Conservation (phyloP, 208 protist genomes). For the Vickermania ingenoplastis region DNA sequence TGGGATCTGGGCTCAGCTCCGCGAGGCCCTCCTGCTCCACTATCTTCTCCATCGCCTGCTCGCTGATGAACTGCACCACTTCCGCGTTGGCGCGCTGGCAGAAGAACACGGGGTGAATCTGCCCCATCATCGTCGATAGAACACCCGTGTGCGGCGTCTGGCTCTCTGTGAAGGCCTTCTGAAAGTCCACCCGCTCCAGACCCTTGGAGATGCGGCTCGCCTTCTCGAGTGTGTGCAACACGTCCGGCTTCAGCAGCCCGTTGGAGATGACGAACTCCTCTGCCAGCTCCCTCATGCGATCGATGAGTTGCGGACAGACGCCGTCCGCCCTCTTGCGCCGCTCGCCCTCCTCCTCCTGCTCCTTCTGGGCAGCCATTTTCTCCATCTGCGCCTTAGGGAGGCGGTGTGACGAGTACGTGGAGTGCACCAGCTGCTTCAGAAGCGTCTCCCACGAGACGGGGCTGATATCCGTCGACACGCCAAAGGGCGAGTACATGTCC, state of each 20-base stretch:
- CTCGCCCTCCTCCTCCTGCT: slow-evolving; percentile 15
- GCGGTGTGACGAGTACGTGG: slow-evolving; percentile 62
- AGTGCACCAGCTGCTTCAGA: slow-evolving; percentile 42
- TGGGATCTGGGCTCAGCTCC: slow-evolving; percentile 16
- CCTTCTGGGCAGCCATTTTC: slow-evolving; percentile 4
- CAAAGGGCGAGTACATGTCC: slow-evolving; percentile 23
- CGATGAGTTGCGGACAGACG: slow-evolving; percentile 33
- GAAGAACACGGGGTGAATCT: slow-evolving; percentile 43
- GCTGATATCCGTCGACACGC: slow-evolving; percentile 14
- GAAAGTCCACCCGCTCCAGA: neutral
- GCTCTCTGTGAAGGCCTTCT: neutral
- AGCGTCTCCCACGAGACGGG: slow-evolving; percentile 35
- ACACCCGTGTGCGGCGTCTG: neutral
- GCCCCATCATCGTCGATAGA: neutral
- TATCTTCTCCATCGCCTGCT: slow-evolving; percentile 25
- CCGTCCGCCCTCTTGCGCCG: slow-evolving; percentile 22
- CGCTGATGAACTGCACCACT: slow-evolving; percentile 46
- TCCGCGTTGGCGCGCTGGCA: slow-evolving; percentile 44
- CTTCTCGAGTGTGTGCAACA: slow-evolving; percentile 22
- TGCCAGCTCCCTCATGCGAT: slow-evolving; percentile 50
- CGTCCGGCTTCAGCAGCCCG: slow-evolving; percentile 46
- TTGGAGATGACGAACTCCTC: slow-evolving; percentile 61
- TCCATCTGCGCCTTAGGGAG: slow-evolving; percentile 27
- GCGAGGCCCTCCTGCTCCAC: slow-evolving; percentile 14
- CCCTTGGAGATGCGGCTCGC: neutral